These are phyloP conservation scores for Aspergillus oerlinghausenensis DNA, from an alignment of 2,329 filamentous ascomycete genomes.

Conservation along the genomic window DNA sequence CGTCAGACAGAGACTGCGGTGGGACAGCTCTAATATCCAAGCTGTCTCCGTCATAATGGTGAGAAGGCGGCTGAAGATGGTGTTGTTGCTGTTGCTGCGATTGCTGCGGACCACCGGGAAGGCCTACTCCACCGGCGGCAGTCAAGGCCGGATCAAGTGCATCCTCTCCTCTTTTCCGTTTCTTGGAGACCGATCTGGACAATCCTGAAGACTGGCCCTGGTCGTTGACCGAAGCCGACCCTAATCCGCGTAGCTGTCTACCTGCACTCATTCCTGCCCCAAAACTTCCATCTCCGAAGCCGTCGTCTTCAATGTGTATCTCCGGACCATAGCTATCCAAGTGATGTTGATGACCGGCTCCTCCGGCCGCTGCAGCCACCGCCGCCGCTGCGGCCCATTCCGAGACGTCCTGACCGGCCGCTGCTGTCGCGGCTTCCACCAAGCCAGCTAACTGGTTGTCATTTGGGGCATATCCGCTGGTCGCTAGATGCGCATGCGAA, in stretches of 20 bases:
- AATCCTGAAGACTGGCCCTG: conserved; percentile 27
- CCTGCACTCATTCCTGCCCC: conserved; percentile 21
- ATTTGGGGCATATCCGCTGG: conserved; percentile 30
- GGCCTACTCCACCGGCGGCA: conserved; percentile 18
- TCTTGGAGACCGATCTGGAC: conserved; percentile 34
- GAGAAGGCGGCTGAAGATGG: conserved; percentile 21
- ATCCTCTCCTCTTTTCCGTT: conserved; percentile 39
- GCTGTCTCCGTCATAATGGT: conserved; percentile 26
- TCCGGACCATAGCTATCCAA: conserved; percentile 37
- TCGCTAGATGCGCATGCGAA: conserved; percentile 23
- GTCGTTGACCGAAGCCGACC: conserved; percentile 19
- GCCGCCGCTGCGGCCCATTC: conserved; percentile 42
- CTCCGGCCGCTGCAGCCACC: conserved; percentile 47
- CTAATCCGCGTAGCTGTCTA: conserved; percentile 24
- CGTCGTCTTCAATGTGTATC: conserved; percentile 38
- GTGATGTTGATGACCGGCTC: conserved; percentile 37
- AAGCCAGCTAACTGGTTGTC: conserved; percentile 44
- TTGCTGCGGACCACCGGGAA: conserved; percentile 21
- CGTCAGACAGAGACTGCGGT: conserved; percentile 38
- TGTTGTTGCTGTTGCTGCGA: conserved; percentile 23
- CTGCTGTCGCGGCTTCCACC: conserved; percentile 44
- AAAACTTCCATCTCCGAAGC: conserved; percentile 34
- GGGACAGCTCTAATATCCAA: conserved; percentile 36
- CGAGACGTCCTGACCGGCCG: conserved; percentile 37
- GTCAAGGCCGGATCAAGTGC: conserved; percentile 34